Base-by-base conservation (phyloP, 2,329 filamentous ascomycete genomes). In the Xylariaceae sp. region DNA sequence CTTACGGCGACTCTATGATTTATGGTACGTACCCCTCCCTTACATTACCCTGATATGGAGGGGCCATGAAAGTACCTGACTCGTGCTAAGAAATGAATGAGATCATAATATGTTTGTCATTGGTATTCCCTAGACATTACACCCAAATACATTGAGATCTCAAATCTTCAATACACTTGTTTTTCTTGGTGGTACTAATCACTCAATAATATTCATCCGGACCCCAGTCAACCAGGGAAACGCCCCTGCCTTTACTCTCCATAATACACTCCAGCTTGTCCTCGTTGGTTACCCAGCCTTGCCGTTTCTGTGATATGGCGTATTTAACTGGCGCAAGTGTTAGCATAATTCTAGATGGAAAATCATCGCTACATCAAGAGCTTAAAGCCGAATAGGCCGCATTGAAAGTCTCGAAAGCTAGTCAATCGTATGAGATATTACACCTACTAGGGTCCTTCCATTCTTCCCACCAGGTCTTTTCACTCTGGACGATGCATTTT, bases 401-500 rank as follows among this genome's bases (percentile, higher is more conserved):
- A 33, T 13, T 18, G 23, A 15, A 39, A 15, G 18, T 11, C 23
- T 16, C 16, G n/a, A 44, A 27, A 27, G 26, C 9, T 8, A 43
- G n/a, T 15, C 16, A 16, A 15, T 43, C 2, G 23, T 8, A 15
- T n/a, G 9, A 27, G 15, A 6, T 2, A 9, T n/a, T 16, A 29
- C n/a, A 49, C 49, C 67, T 70, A 58, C 79, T 74, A 1, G 74
- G 70, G 53, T 77, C 75, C 50, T 69, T 75, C 78, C 78, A 81
- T 58, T 79, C 77, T 43, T 71, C 70, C 77, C 80, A 84, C 81
- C 81, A 84, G 2, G 72, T 73, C 63, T 81, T 79, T 66, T 84
- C 81, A 52, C 74, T 80, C 66, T 82, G 79, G n/a, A 83, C 79
- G 3, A 73, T 72, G 58, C 75, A 82, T 46, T 66, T 67, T 42